Base-by-base conservation (phyloP, 768 basidiomycete species). In the Lactifluus rugatus region DNA sequence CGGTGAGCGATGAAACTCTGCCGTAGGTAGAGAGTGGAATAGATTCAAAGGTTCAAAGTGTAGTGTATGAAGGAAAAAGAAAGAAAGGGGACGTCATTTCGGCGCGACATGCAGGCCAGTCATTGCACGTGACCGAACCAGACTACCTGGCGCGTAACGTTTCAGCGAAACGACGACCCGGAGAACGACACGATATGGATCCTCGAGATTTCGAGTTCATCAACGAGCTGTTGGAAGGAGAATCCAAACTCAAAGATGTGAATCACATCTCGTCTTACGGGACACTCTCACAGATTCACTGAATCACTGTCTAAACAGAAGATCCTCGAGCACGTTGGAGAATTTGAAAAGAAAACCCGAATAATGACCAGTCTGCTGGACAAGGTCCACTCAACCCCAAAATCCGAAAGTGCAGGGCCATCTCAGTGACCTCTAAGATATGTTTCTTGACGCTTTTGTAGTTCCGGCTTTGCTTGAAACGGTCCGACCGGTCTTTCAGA, bases 311-410 rank as follows among this genome's bases (percentile, higher is more conserved):
- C 58, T 31, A 46, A 10, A 37, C 63, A 92, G 89, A 87, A 82
- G 83, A 85, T 92, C 71, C 86, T 81, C 65, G 87, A 87, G 28
- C 81, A 86, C 69, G 83, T 86, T 39, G 77, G 76, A 25, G 81
- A 84, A 65, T 74, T 91, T 2, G 89, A 91, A 70, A 89, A 85
- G 71, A 85, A 83, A 67, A 76, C 81, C 7, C 79, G 89, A 17
- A 76, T 76, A 3, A 83, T 89, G 75, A 74, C 79, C n/a, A 87
- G 86, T n/a, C 68, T 82, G 42, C 74, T 92, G 54, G 89, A 87
- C 73, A 86, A 81, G 64, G 81, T 91, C 13, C 89, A 92, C 66
- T 88, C 87, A 6, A 91, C 89, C 3, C 79, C 81, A 7, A 66
- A 74, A 3, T 72, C 77, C 47, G 74, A 78, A 53, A 74, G 89